phyloP scores from a whole-genome alignment of 2,329 filamentous ascomycete species.

The Fusarium staphyleae region DNA sequence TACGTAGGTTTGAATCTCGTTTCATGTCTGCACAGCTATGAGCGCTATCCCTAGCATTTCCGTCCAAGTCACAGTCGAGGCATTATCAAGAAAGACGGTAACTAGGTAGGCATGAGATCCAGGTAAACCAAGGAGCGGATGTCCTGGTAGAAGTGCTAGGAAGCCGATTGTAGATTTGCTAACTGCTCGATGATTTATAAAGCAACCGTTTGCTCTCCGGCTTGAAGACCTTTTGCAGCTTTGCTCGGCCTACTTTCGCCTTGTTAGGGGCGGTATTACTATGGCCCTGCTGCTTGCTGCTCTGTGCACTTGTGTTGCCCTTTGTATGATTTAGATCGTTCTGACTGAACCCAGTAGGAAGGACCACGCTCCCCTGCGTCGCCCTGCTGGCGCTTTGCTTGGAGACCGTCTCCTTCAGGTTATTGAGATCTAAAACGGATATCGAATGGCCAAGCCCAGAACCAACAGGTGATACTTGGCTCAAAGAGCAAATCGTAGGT shows the following conservation, averaged over 20 bases:
- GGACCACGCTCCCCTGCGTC: neutral
- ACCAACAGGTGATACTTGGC: slow-evolving; percentile 1
- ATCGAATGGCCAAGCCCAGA: slow-evolving; percentile 1
- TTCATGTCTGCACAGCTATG: too few relatives aligned
- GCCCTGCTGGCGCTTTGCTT: neutral
- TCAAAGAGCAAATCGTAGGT: slow-evolving; percentile 6
- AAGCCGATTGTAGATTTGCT: slow-evolving; percentile 21
- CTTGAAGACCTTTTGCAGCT: slow-evolving; percentile 9
- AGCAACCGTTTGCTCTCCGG: slow-evolving; percentile 5
- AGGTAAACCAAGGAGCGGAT: neutral
- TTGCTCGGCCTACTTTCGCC: neutral
- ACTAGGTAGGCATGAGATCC: neutral
- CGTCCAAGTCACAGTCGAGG: too few relatives aligned
- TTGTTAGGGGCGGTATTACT: slow-evolving; percentile 1
- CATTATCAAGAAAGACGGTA: too few relatives aligned
- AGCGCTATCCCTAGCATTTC: too few relatives aligned
- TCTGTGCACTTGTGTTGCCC: neutral
- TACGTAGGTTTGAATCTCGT: too few relatives aligned
- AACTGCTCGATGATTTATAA: slow-evolving; percentile 19
- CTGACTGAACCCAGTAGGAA: neutral
- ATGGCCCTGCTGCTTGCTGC: neutral
- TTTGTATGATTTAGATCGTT: neutral
- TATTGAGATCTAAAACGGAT: neutral
- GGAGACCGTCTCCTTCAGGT: neutral
- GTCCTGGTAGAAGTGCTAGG: neutral